Evolutionary conservation across 768 basidiomycete species (phyloP), one percentile per base, ranked within the genome.

Genomic region (Mycena vulgaris): DNA sequence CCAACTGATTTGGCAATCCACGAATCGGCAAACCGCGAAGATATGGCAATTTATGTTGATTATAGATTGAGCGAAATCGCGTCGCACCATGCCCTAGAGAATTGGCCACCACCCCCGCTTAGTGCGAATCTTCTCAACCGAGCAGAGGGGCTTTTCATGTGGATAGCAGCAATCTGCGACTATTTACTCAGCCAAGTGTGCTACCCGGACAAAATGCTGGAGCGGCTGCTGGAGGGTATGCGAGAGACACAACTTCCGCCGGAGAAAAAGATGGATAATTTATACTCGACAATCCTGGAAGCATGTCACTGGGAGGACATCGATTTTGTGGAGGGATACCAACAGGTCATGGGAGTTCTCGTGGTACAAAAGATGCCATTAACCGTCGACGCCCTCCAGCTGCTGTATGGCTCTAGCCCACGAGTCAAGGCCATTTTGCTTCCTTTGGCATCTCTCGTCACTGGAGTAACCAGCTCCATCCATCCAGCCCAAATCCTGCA

Each of bases 61-160:
- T 39, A 63, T 25, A 71, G 52, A 33, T 58, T 78, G 61, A 19
- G 47, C 17, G 56, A 72, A 19, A 62, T 74, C 30, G 71, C 73
- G 3, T 30, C 25, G 40, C 21, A 57, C 2, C 55, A 57, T 40
- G 21, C 17, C 1, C 55, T 57, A 25, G 35, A 57, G 25, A 40
- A 42, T 25, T 58, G 66, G 33, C 47, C 60, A 4, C 14, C 57
- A 57, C 35, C 31, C 23, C 61, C 59, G 48, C 40, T 40, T 16
- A 37, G 47, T 17, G 37, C 48, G 17, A 30, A 39, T 14, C 60
- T 75, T 23, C 37, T 61, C 4, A 30, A 23, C 10, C 69, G 55
- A 49, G 70, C 73, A 23, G 77, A 70, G 39, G 77, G 77, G 10
- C 65, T 76, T 17, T 78, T 78, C 64, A 68, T 75, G 31, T 76